Base-by-base conservation (phyloP, 768 basidiomycete genomes). In the Leucocoprinus sp. region DNA sequence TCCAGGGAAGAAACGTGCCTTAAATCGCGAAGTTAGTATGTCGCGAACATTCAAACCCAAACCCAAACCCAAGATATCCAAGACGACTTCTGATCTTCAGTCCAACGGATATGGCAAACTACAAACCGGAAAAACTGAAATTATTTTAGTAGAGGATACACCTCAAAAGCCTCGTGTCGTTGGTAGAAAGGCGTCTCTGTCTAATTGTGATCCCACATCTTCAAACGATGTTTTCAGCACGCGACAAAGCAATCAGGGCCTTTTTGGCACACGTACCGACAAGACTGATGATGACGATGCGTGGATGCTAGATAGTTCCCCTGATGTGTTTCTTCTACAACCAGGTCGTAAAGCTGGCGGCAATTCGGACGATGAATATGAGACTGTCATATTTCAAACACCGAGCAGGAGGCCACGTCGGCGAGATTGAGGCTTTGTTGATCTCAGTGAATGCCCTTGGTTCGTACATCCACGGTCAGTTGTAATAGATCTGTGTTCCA, bases 1-100 rank as follows among this genome's bases (percentile, higher is more conserved):
- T 60, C 46, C 46, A 11, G 36, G 50, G 18, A 76, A 76, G 55
- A 76, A 75, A 50, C 70, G 74, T 8, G 63, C 74, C 1, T 61
- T 86, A n/a, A 78, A 70, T 48, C 72, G 82, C 24, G 84, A 88
- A 57, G 69, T 87, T 51, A 87, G 82, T 62, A 89, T 88, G 85
- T 78, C 79, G 14, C 72, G 83, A 24, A 72, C 64, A 18, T 85
- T 86, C 63, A 84, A 78, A 55, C 64, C 64, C 19, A 18, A 69
- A 69, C 37, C 62, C 62, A 45, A 71, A 53, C 31, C 34, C 6
- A 42, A 37, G 43, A 33, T n/a, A 8, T 9, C 14, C 21, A 37
- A 45, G n/a, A 15, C 19, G 5, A 11, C 8, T 15, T 37, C n/a
- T 36, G 43, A 45, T 11, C 33, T 23, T 34, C 45, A 49, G 36